Percentiles rank a stretch among this genome's conserved stretches.
phyloP scores from a whole-genome alignment of 495 filamentous ascomycete species.

The Daldinia decipiens region DNA sequence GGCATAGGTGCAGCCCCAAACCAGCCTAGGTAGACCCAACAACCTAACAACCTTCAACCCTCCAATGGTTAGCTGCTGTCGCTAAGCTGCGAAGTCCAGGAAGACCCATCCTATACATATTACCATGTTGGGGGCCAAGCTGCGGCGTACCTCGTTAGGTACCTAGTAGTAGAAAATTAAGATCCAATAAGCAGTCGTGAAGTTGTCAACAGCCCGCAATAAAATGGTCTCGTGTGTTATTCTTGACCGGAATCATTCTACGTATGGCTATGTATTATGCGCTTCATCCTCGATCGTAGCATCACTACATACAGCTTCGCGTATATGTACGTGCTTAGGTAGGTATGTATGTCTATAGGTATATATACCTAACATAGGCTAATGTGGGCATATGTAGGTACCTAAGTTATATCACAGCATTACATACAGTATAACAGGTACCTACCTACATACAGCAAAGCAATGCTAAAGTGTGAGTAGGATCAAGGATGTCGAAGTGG shows the following conservation, averaged over 20 bases:
- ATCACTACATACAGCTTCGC: conserved; percentile 3
- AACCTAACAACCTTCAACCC: background rate
- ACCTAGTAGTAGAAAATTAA: conserved; percentile 4
- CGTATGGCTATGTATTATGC: conserved; percentile 23
- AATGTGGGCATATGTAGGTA: conserved; percentile 6
- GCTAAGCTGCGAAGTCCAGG: background rate
- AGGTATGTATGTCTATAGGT: too few relatives aligned
- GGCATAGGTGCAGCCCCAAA: background rate
- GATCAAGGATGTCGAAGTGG: conserved; percentile 14
- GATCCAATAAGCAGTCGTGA: conserved; percentile 6
- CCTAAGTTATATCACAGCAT: background rate
- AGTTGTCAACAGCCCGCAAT: conserved; percentile 13
- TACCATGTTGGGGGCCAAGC: conserved; percentile 11
- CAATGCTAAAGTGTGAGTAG: conserved; percentile 2
- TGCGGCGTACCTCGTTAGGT: background rate
- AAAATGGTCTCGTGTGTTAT: conserved; percentile 26
- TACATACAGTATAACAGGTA: too few relatives aligned
- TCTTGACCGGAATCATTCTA: conserved; percentile 17
- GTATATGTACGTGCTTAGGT: background rate
- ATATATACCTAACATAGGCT: too few relatives aligned
- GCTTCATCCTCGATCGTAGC: conserved; percentile 12
- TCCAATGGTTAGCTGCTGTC: conserved; percentile 30
- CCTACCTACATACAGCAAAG: conserved; percentile 19
- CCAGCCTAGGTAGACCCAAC: conserved; percentile 19
- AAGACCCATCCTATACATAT: background rate